A percentile compares a stretch with the other conserved stretches of the same genome.
These are phyloP conservation scores for Trichomonascaceae sp. DNA, from an alignment of 1,139 yeast species.

Conservation along the genomic window DNA sequence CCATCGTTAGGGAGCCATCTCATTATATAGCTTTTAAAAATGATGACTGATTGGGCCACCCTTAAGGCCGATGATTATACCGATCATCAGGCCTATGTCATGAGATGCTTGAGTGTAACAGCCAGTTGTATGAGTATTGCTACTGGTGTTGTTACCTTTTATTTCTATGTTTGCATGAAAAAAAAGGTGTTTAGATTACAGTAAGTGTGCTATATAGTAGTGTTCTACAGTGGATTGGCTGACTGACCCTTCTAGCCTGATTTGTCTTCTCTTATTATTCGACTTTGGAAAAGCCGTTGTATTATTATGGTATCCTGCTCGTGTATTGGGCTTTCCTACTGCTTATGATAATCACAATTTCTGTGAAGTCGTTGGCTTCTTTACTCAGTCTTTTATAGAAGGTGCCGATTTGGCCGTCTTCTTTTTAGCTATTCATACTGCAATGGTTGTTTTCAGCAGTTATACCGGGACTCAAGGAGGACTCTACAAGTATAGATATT, in stretches of 20 bases:
- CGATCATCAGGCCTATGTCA: conserved; percentile 21
- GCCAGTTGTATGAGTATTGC: conserved; percentile 29
- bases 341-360: conserved; percentile 50
- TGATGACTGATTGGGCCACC: conserved; percentile 19
- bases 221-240: no score
- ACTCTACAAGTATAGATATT: conserved; percentile 51
- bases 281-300: conserved; percentile 73
- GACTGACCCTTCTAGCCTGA: conserved; percentile 33
- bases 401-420: conserved; percentile 85
- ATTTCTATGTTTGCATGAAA: conserved; percentile 29
- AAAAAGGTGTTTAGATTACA: conserved; percentile 31
- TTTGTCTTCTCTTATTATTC: conserved; percentile 57
- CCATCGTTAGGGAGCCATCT: background rate
- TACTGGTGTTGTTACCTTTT: conserved; percentile 30
- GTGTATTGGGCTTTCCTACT: conserved; percentile 46
- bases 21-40: background rate
- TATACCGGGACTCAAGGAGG: conserved; percentile 64
- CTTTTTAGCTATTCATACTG: conserved; percentile 79
- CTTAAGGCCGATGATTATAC: conserved; percentile 22
- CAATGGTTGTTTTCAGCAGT: conserved; percentile 54
- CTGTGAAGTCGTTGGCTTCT: conserved; percentile 75
- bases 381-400: conserved; percentile 75
- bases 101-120: conserved; percentile 27
- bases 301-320: conserved; percentile 63
- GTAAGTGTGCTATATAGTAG: conserved; percentile 8